A percentile compares a stretch with the other conserved stretches of the same genome.
phyloP scores from a whole-genome alignment of 2,329 filamentous ascomycete species.

The Pyrenophora teres region DNA sequence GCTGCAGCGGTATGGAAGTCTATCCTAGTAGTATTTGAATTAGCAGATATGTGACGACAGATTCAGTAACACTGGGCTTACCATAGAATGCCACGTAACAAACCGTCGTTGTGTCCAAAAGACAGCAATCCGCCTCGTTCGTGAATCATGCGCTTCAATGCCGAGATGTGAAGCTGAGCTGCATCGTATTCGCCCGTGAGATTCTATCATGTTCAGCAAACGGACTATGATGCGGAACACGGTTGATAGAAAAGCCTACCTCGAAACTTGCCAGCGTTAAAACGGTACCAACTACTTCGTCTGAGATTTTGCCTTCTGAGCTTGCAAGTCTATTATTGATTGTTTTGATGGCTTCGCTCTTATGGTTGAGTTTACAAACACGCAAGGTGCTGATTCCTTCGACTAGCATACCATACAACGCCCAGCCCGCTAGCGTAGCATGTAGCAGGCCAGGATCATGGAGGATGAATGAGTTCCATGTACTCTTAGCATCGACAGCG shows the following conservation, averaged over 20 bases:
- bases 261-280: constrained; percentile 34
- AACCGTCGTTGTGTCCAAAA: constrained; percentile 32
- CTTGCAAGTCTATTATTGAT: constrained; percentile 27
- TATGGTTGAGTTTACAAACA: constrained; percentile 28
- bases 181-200: constrained; percentile 31
- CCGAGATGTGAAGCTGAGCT: constrained; percentile 20
- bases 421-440: constrained; percentile 36
- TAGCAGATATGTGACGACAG: not conserved
- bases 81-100: constrained; percentile 32
- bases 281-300: constrained; percentile 31
- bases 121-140: constrained; percentile 28
- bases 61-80: constrained; percentile 4
- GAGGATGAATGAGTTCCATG: constrained; percentile 31
- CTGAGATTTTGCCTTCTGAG: constrained; percentile 21
- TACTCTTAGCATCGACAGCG: constrained; percentile 25
- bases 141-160: constrained; percentile 30
- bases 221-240: not conserved
- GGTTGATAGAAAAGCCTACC: constrained; percentile 7
- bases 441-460: constrained; percentile 32
- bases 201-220: constrained; percentile 20
- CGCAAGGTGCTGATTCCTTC: constrained; percentile 13
- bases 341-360: constrained; percentile 32
- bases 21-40: constrained; percentile 20
- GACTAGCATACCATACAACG: constrained; percentile 30
- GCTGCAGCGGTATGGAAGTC: constrained; percentile 33